Evolutionary conservation across 108 stramenopile species (phyloP), one percentile per base, ranked within the genome.

Genomic region (Conticribra weissflogii): DNA sequence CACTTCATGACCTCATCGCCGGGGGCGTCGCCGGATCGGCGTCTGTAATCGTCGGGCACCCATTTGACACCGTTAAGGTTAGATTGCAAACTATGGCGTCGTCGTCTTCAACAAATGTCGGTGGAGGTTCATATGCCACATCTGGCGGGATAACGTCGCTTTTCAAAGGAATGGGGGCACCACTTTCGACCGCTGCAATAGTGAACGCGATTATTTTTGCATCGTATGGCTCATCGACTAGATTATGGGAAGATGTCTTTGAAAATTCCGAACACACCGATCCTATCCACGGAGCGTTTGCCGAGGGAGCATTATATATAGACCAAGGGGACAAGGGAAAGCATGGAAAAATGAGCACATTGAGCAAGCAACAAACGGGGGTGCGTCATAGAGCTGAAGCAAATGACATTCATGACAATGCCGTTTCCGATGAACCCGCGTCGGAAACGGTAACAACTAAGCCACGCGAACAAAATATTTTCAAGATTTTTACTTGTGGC

Each of bases 11-110:
- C 71, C 86, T 94, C 41, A 67, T 94, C 4, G 90, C 93, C 3
- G 93, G 93, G 17, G 93, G 93, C 19, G 63, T 91, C 17, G 89
- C 94, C 17, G 94, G 94, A 18, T 92, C 88, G n/a, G 83, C 83
- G 9, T 87, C 86, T 23, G 89, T 96, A 36, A 63, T 91, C 24
- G 88, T 93, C 0, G 95, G 95, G 17, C 67, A 97, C 84, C 97
- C 97, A 12, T 96, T 97, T 66, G 97, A 97, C 73, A 96, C 97
- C 0, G 79, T 96, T 47, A 97, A 97, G 70, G 79, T 82, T 27
- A 76, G 81, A 19, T 31, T 82, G 2, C 81, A 82, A 60, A 82
- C 81, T 41, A 41, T 41, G 36, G 12, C 36, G 36, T 41, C 36
- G 36, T 12, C 36, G 14, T 78, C 81, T 30, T 55, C 57, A n/a